A percentile compares a stretch with the other conserved stretches of the same genome.
phyloP scores from a whole-genome alignment of 805 yeast species.

The Ogataea naganishii region DNA sequence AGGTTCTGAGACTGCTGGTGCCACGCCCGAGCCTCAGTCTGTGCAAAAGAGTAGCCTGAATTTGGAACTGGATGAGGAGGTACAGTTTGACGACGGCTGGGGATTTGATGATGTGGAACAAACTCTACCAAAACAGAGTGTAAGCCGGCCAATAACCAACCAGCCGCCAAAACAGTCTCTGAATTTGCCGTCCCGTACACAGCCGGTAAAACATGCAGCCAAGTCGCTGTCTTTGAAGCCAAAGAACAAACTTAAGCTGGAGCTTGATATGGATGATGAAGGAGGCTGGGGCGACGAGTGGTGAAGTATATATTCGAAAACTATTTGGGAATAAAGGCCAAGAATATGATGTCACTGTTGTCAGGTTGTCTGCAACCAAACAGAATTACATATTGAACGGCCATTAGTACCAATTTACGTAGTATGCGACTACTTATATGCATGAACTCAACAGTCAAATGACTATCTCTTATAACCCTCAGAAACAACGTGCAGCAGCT shows the following conservation, averaged over 20 bases:
- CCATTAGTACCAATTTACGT: too few relatives aligned
- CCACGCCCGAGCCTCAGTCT: background rate
- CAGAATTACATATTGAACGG: too few relatives aligned
- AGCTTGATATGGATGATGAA: slow-evolving; percentile 24
- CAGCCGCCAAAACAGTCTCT: slow-evolving; percentile 3
- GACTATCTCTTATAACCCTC: too few relatives aligned
- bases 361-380: too few relatives aligned
- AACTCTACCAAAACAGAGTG: slow-evolving; percentile 2
- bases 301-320: slow-evolving; percentile 21
- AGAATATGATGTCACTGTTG: too few relatives aligned
- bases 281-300: slow-evolving; percentile 41
- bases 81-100: slow-evolving; percentile 21
- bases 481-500: too few relatives aligned
- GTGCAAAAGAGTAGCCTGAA: slow-evolving; percentile 1
- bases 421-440: too few relatives aligned
- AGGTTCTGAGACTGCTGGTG: background rate
- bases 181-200: background rate
- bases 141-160: background rate
- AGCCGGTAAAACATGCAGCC: background rate
- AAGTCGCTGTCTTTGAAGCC: slow-evolving; percentile 8
- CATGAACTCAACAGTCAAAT: too few relatives aligned
- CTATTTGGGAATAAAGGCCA: too few relatives aligned
- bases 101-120: slow-evolving; percentile 17
- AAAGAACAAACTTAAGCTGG: slow-evolving; percentile 24
- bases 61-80: slow-evolving; percentile 12